These are phyloP conservation scores for Glutinoglossum americanum DNA, from an alignment of 495 filamentous ascomycete genomes.

Conservation along the genomic window DNA sequence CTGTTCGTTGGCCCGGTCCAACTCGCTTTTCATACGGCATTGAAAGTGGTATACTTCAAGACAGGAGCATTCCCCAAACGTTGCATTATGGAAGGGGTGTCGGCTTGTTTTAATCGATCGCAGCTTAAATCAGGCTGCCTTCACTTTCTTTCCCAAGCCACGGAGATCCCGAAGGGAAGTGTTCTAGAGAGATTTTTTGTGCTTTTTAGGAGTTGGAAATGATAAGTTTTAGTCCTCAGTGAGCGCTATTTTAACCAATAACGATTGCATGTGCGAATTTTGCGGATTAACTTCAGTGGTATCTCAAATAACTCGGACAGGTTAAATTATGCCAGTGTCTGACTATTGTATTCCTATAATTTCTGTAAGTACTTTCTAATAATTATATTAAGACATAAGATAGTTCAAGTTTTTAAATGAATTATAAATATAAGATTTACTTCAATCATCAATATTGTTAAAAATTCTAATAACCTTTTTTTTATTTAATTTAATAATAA, in stretches of 20 bases:
- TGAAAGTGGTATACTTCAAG: not conserved
- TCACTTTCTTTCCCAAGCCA: not conserved
- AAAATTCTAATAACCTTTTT: too few relatives aligned
- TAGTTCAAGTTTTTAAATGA: too few relatives aligned
- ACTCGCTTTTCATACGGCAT: not conserved
- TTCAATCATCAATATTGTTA: too few relatives aligned
- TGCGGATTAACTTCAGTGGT: not conserved
- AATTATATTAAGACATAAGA: too few relatives aligned
- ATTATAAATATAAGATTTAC: too few relatives aligned
- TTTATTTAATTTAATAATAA: too few relatives aligned
- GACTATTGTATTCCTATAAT: too few relatives aligned
- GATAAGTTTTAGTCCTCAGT: not conserved
- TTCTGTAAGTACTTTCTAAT: too few relatives aligned
- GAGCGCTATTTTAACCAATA: too few relatives aligned
- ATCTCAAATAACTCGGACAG: too few relatives aligned
- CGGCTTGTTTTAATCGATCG: not conserved
- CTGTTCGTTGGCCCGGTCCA: not conserved
- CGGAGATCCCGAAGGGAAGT: not conserved
- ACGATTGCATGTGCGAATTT: not conserved
- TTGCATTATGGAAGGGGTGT: not conserved
- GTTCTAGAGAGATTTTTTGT: not conserved
- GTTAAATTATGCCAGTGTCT: too few relatives aligned
- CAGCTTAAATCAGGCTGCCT: not conserved
- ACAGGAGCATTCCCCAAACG: not conserved
- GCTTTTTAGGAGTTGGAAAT: constrained; percentile 1